Conservation (phyloP, 805 yeast genomes). For the Wickerhamiella alocasiicola region DNA sequence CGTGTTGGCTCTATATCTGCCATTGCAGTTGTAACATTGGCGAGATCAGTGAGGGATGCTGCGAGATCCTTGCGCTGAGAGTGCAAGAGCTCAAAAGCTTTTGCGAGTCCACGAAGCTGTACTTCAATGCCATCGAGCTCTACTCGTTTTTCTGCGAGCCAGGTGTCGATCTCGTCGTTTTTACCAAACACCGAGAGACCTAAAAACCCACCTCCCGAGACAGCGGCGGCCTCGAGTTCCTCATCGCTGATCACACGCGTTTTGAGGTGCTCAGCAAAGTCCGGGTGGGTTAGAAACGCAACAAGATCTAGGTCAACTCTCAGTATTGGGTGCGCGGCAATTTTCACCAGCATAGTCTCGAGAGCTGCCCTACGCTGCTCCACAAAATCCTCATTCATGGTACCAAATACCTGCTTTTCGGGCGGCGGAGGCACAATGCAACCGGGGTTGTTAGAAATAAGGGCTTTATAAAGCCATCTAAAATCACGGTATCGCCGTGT, state of each 20-base stretch:
- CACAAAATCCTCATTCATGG: constrained; percentile 80
- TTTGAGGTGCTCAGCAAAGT: constrained; percentile 56
- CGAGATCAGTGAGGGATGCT: constrained; percentile 54
- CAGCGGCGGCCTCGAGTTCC: constrained; percentile 32
- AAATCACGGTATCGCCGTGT: constrained; percentile 84
- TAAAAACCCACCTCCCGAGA: constrained; percentile 44
- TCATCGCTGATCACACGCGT: constrained; percentile 32
- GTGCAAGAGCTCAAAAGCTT: constrained; percentile 60
- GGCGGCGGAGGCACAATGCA: constrained; percentile 90
- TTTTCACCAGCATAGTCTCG: constrained; percentile 72
- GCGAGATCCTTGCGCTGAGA: constrained; percentile 66
- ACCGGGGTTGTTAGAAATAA: constrained; percentile 81
- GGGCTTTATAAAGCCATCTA: constrained; percentile 84
- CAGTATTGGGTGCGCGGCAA: constrained; percentile 43
- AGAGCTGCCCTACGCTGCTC: constrained; percentile 74
- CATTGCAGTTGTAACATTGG: constrained; percentile 43
- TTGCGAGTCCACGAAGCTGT: constrained; percentile 56
- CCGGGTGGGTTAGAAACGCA: constrained; percentile 62
- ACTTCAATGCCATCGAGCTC: constrained; percentile 61
- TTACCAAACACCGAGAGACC: constrained; percentile 55
- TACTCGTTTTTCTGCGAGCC: constrained; percentile 53
- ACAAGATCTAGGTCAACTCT: constrained; percentile 65
- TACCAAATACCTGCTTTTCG: constrained; percentile 83
- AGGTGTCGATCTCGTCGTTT: constrained; percentile 66
- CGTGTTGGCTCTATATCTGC: constrained; percentile 66